Percentiles rank a stretch among this genome's conserved stretches.
Conservation (phyloP, 495 filamentous ascomycete species). For the Penicillium roqueforti region DNA sequence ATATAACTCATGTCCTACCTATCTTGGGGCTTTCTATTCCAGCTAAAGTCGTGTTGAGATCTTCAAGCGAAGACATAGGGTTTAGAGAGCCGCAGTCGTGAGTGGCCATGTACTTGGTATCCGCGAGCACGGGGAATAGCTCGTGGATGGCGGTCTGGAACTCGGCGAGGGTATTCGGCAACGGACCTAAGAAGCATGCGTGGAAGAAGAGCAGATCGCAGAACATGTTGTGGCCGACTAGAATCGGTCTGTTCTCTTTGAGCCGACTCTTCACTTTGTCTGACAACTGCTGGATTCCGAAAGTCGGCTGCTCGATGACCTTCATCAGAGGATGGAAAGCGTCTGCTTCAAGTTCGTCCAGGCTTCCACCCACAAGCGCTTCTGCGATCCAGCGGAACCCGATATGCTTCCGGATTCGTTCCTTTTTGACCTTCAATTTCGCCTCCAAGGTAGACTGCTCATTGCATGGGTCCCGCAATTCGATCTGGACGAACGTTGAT, state of each 20-base stretch:
- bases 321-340: conserved; percentile 30
- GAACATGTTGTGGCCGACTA: conserved; percentile 78
- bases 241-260: conserved; percentile 44
- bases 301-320: conserved; percentile 46
- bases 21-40: conserved; percentile 41
- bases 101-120: conserved; percentile 74
- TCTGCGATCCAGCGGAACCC: conserved; percentile 72
- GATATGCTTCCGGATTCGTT: conserved; percentile 44
- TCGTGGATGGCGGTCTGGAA: conserved; percentile 52
- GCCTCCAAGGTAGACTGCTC: conserved; percentile 42
- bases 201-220: conserved; percentile 71
- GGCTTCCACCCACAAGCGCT: conserved; percentile 56
- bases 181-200: conserved; percentile 59
- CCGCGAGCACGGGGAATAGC: conserved; percentile 65
- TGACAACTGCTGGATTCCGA: conserved; percentile 22
- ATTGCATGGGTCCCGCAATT: conserved; percentile 42
- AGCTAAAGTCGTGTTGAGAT: conserved; percentile 42
- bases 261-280: conserved; percentile 35
- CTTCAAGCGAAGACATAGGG: conserved; percentile 46
- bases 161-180: conserved; percentile 58
- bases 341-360: conserved; percentile 46
- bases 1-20: conserved; percentile 31
- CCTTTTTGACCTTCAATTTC: conserved; percentile 34
- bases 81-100: conserved; percentile 50
- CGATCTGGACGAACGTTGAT: conserved; percentile 50